Conservation (phyloP, 106 monocot genomes). For the Acorus calamus region DNA sequence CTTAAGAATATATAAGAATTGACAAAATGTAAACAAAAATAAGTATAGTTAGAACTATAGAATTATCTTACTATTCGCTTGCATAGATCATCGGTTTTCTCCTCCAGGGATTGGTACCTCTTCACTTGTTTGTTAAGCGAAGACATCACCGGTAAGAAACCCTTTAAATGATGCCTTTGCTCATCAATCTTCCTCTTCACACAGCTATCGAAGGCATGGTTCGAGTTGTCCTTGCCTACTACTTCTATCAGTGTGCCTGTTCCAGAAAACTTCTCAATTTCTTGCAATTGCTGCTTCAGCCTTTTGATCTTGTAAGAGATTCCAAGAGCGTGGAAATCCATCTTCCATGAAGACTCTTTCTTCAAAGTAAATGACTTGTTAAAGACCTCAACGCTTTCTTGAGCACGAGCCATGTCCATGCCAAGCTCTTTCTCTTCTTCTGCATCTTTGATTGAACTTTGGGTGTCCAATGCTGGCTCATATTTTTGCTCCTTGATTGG, state of each 20-base stretch:
- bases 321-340: constrained; percentile 72
- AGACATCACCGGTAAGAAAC: constrained; percentile 29
- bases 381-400: constrained; percentile 2
- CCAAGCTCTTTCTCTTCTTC: constrained; percentile 59
- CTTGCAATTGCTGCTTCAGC: constrained; percentile 64
- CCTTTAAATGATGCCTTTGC: constrained; percentile 22
- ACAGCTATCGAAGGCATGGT: neutral
- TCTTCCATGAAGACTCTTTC: constrained; percentile 33
- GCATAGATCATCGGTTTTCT: constrained; percentile 67
- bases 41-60: no score
- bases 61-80: constrained; percentile 45
- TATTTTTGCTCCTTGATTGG: no score
- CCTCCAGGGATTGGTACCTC: constrained; percentile 77
- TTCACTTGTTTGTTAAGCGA: constrained; percentile 73
- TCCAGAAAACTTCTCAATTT: constrained; percentile 52
- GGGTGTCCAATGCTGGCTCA: no score
- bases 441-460: constrained; percentile 3
- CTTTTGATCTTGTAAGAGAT: constrained; percentile 84
- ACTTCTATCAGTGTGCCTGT: constrained; percentile 7
- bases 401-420: constrained; percentile 21
- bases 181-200: constrained; percentile 11
- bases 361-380: neutral
- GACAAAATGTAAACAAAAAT: no score
- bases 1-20: no score
- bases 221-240: neutral